Percentiles rank a stretch among this genome's conserved stretches.
These are phyloP conservation scores for Colletotrichum sp. DNA, from an alignment of 2,329 filamentous ascomycete species.

Conservation along the genomic window DNA sequence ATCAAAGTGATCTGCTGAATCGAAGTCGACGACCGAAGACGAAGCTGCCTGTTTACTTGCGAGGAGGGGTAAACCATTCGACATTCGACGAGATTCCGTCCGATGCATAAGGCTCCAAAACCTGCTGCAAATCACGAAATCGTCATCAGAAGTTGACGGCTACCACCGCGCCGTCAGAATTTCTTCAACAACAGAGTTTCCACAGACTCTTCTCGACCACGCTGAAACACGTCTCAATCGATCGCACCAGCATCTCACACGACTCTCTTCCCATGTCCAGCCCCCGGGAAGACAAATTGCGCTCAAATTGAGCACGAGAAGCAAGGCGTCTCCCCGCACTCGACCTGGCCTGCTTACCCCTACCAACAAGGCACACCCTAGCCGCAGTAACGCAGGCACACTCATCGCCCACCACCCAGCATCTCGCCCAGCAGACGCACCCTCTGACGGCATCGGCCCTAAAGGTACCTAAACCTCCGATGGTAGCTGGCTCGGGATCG, in stretches of 20 bases:
- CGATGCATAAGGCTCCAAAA: not conserved
- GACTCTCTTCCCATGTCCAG: not conserved
- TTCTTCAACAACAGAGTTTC: not conserved
- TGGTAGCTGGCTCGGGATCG: slow-evolving; percentile 1
- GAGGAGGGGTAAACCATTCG: not conserved
- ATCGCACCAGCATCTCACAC: not conserved
- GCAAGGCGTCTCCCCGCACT: slow-evolving; percentile 9
- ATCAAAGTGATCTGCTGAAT: not conserved
- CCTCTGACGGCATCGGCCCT: not conserved
- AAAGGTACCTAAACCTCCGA: not conserved
- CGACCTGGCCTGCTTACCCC: not conserved
- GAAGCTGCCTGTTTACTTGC: not conserved
- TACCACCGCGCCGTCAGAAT: not conserved
- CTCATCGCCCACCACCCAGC: not conserved
- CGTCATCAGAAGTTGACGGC: not conserved
- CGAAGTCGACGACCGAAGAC: not conserved
- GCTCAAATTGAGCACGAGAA: not conserved
- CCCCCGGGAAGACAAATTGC: not conserved
- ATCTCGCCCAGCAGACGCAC: not conserved
- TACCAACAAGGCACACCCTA: slow-evolving; percentile 13
- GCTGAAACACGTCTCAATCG: not conserved
- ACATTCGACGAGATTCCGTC: not conserved
- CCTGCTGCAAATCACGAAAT: not conserved
- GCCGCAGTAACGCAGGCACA: not conserved
- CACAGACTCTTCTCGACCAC: not conserved